These are phyloP conservation scores for Aspergillus ostianus DNA, from an alignment of 495 filamentous ascomycete genomes.

Conservation along the genomic window DNA sequence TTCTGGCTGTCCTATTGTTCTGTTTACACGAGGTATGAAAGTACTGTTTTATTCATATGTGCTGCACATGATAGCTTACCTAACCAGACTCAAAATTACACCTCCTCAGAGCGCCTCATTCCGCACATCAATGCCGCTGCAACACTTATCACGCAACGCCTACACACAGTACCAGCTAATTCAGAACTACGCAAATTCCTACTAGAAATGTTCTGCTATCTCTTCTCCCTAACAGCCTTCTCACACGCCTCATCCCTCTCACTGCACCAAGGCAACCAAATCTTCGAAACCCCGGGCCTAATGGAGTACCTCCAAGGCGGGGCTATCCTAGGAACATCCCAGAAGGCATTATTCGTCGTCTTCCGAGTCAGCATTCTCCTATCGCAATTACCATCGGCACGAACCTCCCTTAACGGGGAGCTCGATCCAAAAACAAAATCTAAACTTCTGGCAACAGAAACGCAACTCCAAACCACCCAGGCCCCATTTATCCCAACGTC, in stretches of 20 bases:
- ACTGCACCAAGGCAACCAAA: slow-evolving; percentile 4
- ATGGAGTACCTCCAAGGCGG: slow-evolving; percentile 3
- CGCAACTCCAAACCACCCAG: neutral
- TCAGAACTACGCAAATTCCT: slow-evolving; percentile 11
- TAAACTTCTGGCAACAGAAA: slow-evolving; percentile 9
- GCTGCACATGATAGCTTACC: neutral
- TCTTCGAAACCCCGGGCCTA: slow-evolving; percentile 12
- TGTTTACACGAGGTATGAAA: slow-evolving; percentile 23
- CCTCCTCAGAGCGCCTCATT: slow-evolving; percentile 13
- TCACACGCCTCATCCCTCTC: slow-evolving; percentile 12
- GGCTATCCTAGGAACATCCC: slow-evolving; percentile 14
- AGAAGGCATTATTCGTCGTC: slow-evolving; percentile 15
- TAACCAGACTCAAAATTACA: slow-evolving; percentile 20
- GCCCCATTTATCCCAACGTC: neutral
- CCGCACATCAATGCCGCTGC: slow-evolving; percentile 26
- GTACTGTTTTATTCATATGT: no score
- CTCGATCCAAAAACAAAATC: neutral
- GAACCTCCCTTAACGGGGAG: neutral
- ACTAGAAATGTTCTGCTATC: slow-evolving; percentile 22
- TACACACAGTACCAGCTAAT: neutral
- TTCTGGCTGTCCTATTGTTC: slow-evolving; percentile 19
- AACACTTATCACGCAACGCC: slow-evolving; percentile 14
- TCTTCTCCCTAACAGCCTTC: slow-evolving; percentile 19
- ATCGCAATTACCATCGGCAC: neutral
- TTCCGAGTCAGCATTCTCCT: slow-evolving; percentile 8